Base-by-base conservation (phyloP, 1,139 yeast species). In the Meyerozyma sp. region DNA sequence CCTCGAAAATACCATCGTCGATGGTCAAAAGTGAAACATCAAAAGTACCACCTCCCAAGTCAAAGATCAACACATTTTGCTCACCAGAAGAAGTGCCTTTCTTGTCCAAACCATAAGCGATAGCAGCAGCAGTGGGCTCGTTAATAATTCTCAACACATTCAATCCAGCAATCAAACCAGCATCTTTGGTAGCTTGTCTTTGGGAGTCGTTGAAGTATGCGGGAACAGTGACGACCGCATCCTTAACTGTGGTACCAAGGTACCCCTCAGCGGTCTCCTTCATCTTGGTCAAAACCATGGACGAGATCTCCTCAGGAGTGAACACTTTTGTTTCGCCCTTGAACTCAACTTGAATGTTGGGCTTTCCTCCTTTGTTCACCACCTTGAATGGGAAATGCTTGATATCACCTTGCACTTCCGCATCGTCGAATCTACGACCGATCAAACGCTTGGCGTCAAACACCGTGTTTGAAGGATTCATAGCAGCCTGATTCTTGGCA, bases 101-200 rank as follows among this genome's bases (percentile, higher is more conserved):
- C 49, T 58, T 59, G 46, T 53, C 75, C 52, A 70, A 67, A 60
- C 75, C 75, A 59, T 70, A 70, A 52, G 75, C 75, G 62, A 70
- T 70, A 43, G 75, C 75, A 53, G 78, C 78, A 39, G 78, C 78
- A 30, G 78, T 73, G 49, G 78, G 78, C 60, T 73, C 78, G 58
- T 73, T 73, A 44, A 73, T 68, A 42, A 73, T 73, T 59, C 78
- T 65, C 63, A 72, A 65, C 41, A 73, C 77, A 51, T 73, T 72
- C 52, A 73, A 68, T 47, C 78, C 78, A 37, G 78, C 72, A 62
- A 73, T 68, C 46, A 67, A 63, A 55, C 77, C 78, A 44, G 78
- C 77, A 59, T 70, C 74, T 56, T 72, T 72, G 47, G 77, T 72
- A 45, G 77, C 76, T 59, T 72, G 77, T 63, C 77, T 66, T 59